Evolutionary conservation across 75 land plant genomes (phyloP), one percentile per base, ranked within the genome.

Genomic region (Azolla pinnata): DNA sequence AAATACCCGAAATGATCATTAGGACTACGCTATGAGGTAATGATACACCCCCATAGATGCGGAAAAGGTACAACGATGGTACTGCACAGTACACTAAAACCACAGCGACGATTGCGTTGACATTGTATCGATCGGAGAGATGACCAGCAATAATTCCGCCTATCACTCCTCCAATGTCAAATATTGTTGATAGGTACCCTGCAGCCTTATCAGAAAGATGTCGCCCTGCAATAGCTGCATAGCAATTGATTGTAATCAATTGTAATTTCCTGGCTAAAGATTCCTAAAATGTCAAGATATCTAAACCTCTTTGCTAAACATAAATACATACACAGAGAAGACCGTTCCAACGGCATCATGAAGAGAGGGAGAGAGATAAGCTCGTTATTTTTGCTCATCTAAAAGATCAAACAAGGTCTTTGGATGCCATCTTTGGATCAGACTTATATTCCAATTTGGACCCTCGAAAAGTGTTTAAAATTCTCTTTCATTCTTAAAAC

Each of bases 121-220:
- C 71, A 57, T 67, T 56, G 12, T 58, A 58, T n/a, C 48, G 54
- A 31, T 74, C 76, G 0, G 71, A 74, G 16, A 74, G 62, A 64
- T 74, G 48, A n/a, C 70, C 76, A 7, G 67, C 71, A 0, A 67
- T 33, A 26, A 74, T 60, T 2, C 76, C 71, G 0, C 76, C 76
- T 26, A 63, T 14, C 45, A 67, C 60, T 1, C 66, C 76, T 25
- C 71, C 76, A 5, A 73, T 57, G 31, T 73, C 75, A 54, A 73
- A 73, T 27, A 73, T 21, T 0, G 70, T 67, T 3, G 75, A 73
- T 1, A 73, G 58, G 54, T 70, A 62, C 5, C 73, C 73, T 5
- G 73, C 67, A 5, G 27, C 53, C 18, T 42, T 31, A 51, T 67
- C 63, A 0, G 70, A 67, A 19, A 67, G 49, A 29, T 50, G 60